Conservation (phyloP, 1,139 yeast genomes). For the Suhomyces choctaworum region DNA sequence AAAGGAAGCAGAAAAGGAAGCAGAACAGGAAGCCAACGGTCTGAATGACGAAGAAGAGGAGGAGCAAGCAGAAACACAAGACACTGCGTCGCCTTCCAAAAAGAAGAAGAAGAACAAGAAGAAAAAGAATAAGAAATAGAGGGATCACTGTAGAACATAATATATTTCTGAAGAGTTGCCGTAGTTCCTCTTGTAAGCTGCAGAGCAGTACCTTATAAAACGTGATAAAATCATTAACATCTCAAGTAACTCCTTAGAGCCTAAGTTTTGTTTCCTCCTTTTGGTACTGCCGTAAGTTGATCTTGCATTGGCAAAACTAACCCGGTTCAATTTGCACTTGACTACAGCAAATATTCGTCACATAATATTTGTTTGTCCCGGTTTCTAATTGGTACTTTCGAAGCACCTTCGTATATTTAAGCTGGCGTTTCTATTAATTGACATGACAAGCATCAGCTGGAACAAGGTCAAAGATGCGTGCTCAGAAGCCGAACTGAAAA, state of each 20-base stretch:
- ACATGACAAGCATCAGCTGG: constrained; percentile 1
- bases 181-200: no score
- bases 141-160: constrained; percentile 5
- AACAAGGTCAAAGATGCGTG: constrained; percentile 1
- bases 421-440: background rate
- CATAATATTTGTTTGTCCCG: no score
- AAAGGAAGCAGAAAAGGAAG: background rate
- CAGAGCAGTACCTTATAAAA: no score
- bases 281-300: no score
- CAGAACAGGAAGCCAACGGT: background rate
- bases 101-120: constrained; percentile 24
- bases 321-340: no score
- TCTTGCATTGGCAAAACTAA: no score
- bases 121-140: constrained; percentile 14
- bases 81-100: constrained; percentile 6
- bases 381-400: constrained; percentile 12
- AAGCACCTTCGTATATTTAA: constrained; percentile 5
- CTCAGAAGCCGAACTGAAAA: constrained; percentile 1
- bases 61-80: constrained; percentile 5
- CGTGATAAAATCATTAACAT: no score
- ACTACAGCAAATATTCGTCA: no score
- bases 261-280: no score
- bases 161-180: background rate
- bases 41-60: constrained; percentile 1
- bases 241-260: no score